Evolutionary conservation across 2,329 filamentous ascomycete species (phyloP).

Genomic region (Ophiostoma himal-ulmi): DNA sequence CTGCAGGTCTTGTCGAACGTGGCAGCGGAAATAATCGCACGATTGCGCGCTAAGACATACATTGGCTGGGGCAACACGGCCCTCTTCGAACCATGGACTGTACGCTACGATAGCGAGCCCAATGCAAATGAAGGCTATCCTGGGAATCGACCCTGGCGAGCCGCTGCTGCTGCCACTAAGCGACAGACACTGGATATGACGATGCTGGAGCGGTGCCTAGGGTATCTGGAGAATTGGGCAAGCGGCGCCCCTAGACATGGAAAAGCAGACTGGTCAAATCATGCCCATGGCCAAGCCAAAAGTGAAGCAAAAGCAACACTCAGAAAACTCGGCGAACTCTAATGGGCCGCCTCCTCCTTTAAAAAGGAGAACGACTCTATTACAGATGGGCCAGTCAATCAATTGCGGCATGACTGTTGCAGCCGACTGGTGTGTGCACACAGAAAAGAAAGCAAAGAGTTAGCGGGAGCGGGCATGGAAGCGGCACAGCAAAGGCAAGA

Average conservation of each 20-base stretch:
- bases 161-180: neutral
- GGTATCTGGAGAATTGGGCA: neutral
- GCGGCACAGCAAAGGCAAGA: neutral
- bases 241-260: neutral
- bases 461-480: neutral
- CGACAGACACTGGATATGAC: neutral
- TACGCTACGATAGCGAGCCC: neutral
- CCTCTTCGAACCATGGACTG: neutral
- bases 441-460: neutral
- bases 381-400: too few species aligned
- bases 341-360: too few species aligned
- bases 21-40: neutral
- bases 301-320: too few species aligned
- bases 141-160: neutral
- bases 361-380: too few species aligned
- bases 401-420: too few species aligned
- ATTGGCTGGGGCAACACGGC: neutral
- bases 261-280: neutral
- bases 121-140: neutral
- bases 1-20: neutral
- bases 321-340: too few species aligned
- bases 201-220: neutral
- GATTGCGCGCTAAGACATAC: neutral
- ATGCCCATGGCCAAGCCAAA: neutral
- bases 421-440: neutral